These are phyloP conservation scores for Tilletia setariae DNA, from an alignment of 1,284 basidiomycete species.

Conservation along the genomic window DNA sequence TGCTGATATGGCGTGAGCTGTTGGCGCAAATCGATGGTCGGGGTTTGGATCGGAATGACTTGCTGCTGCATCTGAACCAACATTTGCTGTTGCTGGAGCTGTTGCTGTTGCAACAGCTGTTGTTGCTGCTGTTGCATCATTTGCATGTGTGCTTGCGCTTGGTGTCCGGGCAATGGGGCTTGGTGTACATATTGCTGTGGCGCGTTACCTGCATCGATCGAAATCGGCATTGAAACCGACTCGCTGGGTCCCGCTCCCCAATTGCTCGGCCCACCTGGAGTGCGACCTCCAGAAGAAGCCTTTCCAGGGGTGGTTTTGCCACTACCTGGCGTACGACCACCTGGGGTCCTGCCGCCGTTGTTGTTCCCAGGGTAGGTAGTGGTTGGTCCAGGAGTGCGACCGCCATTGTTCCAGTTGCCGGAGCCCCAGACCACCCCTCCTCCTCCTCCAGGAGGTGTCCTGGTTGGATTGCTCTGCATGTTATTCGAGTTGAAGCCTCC, in stretches of 20 bases:
- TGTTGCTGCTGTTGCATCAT: not conserved
- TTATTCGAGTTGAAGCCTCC: not conserved
- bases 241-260: constrained; percentile 9
- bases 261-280: not conserved
- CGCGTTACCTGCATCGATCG: not conserved
- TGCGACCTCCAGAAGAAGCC: not conserved
- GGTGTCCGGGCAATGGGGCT: not conserved
- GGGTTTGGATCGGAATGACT: not conserved
- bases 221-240: constrained; percentile 1
- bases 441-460: not conserved
- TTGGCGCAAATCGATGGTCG: not conserved
- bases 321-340: not conserved
- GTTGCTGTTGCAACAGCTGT: not conserved
- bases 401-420: too few species aligned
- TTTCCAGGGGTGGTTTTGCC: not conserved
- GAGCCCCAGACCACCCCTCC: not conserved
- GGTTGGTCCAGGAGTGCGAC: too few species aligned
- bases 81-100: not conserved
- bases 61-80: not conserved
- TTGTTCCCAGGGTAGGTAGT: too few species aligned
- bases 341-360: constrained; percentile 3
- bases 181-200: not conserved
- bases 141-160: not conserved
- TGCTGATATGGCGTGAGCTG: not conserved
- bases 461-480: not conserved